These are phyloP conservation scores for Claviceps cyperi DNA, from an alignment of 2,329 filamentous ascomycete species.

Conservation along the genomic window DNA sequence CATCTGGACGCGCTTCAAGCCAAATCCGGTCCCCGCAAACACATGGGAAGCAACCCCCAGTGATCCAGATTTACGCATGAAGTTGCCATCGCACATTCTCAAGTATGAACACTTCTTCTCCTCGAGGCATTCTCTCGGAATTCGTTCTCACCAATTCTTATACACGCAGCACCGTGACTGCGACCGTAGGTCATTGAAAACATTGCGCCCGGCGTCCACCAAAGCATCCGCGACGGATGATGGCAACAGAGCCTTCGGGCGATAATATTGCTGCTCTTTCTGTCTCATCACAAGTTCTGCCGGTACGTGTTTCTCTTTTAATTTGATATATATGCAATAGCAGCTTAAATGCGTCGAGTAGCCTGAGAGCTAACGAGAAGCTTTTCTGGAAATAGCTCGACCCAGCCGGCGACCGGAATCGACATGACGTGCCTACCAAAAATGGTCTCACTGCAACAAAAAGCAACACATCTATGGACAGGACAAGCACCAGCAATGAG, in stretches of 20 bases:
- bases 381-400: constrained; percentile 12
- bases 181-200: constrained; percentile 8
- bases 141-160: not conserved
- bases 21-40: not conserved
- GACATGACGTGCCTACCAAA: constrained; percentile 26
- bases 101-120: not conserved
- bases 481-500: constrained; percentile 42
- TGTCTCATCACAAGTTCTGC: constrained; percentile 30
- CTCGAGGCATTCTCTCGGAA: not conserved
- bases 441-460: constrained; percentile 30
- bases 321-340: not conserved
- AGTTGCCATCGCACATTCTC: not conserved
- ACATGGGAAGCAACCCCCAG: not conserved
- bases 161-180: constrained; percentile 2
- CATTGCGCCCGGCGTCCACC: constrained; percentile 16
- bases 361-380: not conserved
- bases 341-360: not conserved
- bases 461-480: constrained; percentile 39
- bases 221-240: constrained; percentile 34
- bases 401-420: constrained; percentile 31
- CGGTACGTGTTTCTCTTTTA: constrained; percentile 20
- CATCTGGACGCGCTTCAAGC: not conserved
- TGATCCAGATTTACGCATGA: not conserved
- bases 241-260: constrained; percentile 47
- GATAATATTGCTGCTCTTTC: constrained; percentile 39